Percentiles rank a stretch among this genome's conserved stretches.
phyloP scores from a whole-genome alignment of 2,329 filamentous ascomycete species.

The Apiospora marii region DNA sequence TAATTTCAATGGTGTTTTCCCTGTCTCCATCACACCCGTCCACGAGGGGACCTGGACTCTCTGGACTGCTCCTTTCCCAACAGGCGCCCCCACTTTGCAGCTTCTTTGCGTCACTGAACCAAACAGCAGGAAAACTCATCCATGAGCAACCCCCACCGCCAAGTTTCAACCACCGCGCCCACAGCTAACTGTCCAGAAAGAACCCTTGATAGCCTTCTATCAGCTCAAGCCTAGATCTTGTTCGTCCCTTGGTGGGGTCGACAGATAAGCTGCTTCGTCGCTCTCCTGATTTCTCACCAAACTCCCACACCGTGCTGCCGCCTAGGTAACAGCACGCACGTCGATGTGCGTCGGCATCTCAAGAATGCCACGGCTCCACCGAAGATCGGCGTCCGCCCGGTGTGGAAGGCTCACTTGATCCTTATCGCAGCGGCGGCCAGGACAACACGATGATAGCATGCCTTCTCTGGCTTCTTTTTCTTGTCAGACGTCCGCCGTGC shows the following conservation, averaged over 20 bases:
- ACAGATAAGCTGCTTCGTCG: constrained; percentile 17
- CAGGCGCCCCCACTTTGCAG: background rate
- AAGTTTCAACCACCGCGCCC: background rate
- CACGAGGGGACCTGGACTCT: constrained; percentile 22
- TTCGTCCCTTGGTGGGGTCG: constrained; percentile 7
- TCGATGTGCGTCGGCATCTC: background rate
- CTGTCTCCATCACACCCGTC: constrained; percentile 15
- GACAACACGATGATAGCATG: background rate
- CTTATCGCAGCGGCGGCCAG: background rate
- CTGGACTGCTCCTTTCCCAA: constrained; percentile 18
- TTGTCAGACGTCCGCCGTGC: background rate
- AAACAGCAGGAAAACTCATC: background rate
- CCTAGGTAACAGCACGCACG: background rate
- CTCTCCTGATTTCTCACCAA: constrained; percentile 13
- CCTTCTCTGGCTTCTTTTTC: background rate
- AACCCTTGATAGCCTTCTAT: background rate
- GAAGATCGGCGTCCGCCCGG: background rate
- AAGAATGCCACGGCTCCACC: constrained; percentile 14
- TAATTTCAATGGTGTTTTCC: constrained; percentile 24
- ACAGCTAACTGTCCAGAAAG: background rate
- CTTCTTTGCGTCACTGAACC: constrained; percentile 16
- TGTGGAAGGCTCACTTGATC: background rate
- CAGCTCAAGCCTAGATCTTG: constrained; percentile 4
- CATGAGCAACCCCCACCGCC: constrained; percentile 13
- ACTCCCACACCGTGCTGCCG: background rate